Percentiles rank a stretch among this genome's conserved stretches.
These are phyloP conservation scores for Penicillium sp. DNA, from an alignment of 2,329 filamentous ascomycete genomes.

Conservation along the genomic window DNA sequence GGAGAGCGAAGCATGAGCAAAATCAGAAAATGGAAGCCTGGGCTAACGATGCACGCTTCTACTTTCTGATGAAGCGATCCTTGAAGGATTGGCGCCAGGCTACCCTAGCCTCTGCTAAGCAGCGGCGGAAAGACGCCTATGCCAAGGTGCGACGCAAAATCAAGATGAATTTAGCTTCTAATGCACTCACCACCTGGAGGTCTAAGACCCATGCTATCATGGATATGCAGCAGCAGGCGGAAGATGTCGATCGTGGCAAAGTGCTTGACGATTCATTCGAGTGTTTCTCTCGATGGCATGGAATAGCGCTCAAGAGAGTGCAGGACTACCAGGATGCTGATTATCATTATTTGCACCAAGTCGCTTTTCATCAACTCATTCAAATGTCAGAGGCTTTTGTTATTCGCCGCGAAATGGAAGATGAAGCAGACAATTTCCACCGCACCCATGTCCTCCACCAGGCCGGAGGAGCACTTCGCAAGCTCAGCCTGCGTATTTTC, in stretches of 20 bases:
- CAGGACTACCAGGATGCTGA: conserved; percentile 40
- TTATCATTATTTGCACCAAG: conserved; percentile 38
- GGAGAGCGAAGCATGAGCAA: conserved; percentile 42
- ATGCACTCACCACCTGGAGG: conserved; percentile 42
- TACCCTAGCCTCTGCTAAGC: conserved; percentile 51
- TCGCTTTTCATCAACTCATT: conserved; percentile 39
- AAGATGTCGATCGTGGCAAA: conserved; percentile 35
- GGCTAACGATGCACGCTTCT: conserved; percentile 58
- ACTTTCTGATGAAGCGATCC: conserved; percentile 51
- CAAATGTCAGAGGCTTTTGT: conserved; percentile 38
- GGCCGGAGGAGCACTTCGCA: conserved; percentile 52
- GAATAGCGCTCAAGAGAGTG: conserved; percentile 35
- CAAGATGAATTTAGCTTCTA: conserved; percentile 55
- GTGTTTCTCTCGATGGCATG: conserved; percentile 46
- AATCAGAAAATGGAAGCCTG: conserved; percentile 51
- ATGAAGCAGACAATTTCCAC: conserved; percentile 48
- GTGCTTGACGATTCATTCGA: conserved; percentile 34
- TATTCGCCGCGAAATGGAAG: conserved; percentile 36
- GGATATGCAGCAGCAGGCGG: conserved; percentile 43
- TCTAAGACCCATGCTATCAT: conserved; percentile 31
- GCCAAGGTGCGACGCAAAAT: conserved; percentile 51
- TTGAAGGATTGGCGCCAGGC: conserved; percentile 54
- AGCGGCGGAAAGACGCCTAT: conserved; percentile 57
- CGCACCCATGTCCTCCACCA: conserved; percentile 49
- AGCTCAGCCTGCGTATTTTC: conserved; percentile 59